phyloP scores from a whole-genome alignment of 2,329 filamentous ascomycete genomes.

The Purpureocillium lavendulum region DNA sequence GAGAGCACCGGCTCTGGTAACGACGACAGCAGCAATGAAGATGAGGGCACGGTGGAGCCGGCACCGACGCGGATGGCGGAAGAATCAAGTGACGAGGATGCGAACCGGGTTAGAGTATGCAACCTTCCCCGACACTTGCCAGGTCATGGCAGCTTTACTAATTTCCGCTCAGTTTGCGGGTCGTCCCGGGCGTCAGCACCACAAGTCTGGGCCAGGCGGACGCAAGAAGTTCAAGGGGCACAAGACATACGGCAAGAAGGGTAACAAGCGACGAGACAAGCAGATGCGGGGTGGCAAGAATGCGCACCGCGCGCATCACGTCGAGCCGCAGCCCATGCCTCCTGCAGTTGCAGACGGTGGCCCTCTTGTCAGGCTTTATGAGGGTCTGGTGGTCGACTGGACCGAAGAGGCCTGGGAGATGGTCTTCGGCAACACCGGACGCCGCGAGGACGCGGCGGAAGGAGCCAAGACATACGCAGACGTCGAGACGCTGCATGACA shows the following conservation, averaged over 20 bases:
- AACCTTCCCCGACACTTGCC: background rate
- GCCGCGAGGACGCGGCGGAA: conserved; percentile 33
- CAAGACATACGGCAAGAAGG: conserved; percentile 41
- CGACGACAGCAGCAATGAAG: conserved; percentile 46
- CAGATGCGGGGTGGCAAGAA: conserved; percentile 29
- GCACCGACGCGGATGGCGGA: conserved; percentile 47
- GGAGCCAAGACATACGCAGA: conserved; percentile 52
- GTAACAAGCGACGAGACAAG: conserved; percentile 38
- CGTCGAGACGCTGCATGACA: conserved; percentile 47
- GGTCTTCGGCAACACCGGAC: conserved; percentile 51
- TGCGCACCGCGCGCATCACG: conserved; percentile 18
- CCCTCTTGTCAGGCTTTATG: conserved; percentile 68
- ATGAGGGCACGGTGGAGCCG: conserved; percentile 23
- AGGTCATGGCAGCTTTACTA: background rate
- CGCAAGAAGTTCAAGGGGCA: conserved; percentile 39
- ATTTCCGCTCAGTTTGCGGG: conserved; percentile 9
- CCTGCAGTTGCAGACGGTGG: conserved; percentile 38
- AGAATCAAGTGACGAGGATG: conserved; percentile 50
- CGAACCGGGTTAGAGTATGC: conserved; percentile 17
- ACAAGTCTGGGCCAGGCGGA: conserved; percentile 21
- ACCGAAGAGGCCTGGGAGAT: conserved; percentile 57
- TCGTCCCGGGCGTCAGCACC: conserved; percentile 11
- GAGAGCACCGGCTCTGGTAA: conserved; percentile 39
- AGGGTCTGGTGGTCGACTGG: conserved; percentile 87
- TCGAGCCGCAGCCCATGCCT: conserved; percentile 27